phyloP scores from a whole-genome alignment of 1,139 yeast species.

The Diutina rugosa region DNA sequence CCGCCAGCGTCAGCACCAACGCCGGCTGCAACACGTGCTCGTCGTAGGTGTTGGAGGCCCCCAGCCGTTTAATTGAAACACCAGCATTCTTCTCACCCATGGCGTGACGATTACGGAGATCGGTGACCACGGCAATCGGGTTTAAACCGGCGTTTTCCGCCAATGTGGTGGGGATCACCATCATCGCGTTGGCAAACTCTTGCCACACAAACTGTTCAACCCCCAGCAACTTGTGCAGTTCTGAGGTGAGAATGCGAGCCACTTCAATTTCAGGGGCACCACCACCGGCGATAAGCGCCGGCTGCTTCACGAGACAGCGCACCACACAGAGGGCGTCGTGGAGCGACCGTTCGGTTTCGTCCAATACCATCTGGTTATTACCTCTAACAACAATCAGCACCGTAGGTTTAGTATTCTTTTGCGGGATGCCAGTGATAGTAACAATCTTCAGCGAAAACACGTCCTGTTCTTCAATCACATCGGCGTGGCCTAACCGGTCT shows the following conservation, averaged over 20 bases:
- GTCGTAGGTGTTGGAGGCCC: slow-evolving; percentile 80
- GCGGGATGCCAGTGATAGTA: slow-evolving; percentile 68
- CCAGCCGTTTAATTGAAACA: slow-evolving; percentile 86
- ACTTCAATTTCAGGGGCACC: slow-evolving; percentile 98
- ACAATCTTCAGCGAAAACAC: slow-evolving; percentile 89
- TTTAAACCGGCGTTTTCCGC: slow-evolving; percentile 98
- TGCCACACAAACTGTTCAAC: slow-evolving; percentile 91
- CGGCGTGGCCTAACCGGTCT: slow-evolving; percentile 86
- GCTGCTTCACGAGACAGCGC: slow-evolving; percentile 88
- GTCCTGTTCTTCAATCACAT: slow-evolving; percentile 83
- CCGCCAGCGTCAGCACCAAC: slow-evolving; percentile 85
- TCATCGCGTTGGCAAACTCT: slow-evolving; percentile 92
- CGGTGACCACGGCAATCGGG: slow-evolving; percentile 91
- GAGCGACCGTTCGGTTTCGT: slow-evolving; percentile 91
- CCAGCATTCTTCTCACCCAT: slow-evolving; percentile 92
- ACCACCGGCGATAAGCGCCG: slow-evolving; percentile 95
- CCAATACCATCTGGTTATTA: slow-evolving; percentile 79
- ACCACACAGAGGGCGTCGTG: slow-evolving; percentile 97
- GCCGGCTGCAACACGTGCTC: slow-evolving; percentile 97
- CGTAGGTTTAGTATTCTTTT: slow-evolving; percentile 54
- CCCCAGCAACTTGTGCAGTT: slow-evolving; percentile 69
- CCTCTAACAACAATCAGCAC: slow-evolving; percentile 92
- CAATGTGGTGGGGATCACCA: slow-evolving; percentile 90
- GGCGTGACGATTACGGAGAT: slow-evolving; percentile 84
- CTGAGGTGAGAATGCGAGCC: slow-evolving; percentile 67